phyloP scores from a whole-genome alignment of 2,329 filamentous ascomycete genomes.

The Geosmithia putterillii region DNA sequence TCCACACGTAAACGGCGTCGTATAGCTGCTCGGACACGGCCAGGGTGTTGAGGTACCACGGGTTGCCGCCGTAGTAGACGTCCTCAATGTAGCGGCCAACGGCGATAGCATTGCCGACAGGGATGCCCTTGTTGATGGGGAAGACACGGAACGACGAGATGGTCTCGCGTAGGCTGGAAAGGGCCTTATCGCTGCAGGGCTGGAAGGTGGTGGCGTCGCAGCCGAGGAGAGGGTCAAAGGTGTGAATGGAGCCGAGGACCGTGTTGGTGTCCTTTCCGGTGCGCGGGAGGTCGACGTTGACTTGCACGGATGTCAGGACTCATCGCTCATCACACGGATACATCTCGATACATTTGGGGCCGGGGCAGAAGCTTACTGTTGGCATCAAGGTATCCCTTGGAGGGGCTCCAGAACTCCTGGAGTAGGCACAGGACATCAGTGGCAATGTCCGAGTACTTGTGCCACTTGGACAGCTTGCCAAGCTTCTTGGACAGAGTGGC shows the following conservation, averaged over 20 bases:
- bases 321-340: neutral
- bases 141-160: constrained; percentile 72
- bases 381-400: constrained; percentile 46
- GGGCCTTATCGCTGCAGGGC: constrained; percentile 56
- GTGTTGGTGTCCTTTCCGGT: constrained; percentile 63
- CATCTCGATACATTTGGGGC: neutral
- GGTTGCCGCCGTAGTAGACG: constrained; percentile 64
- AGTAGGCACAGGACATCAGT: constrained; percentile 63
- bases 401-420: constrained; percentile 57
- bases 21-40: constrained; percentile 74
- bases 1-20: constrained; percentile 62
- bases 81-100: constrained; percentile 63
- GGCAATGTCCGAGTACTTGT: constrained; percentile 49
- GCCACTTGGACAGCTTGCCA: constrained; percentile 42
- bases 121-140: constrained; percentile 53
- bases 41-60: constrained; percentile 68
- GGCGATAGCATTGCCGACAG: constrained; percentile 44
- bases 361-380: constrained; percentile 32
- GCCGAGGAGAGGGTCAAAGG: constrained; percentile 53
- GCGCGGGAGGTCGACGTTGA: constrained; percentile 48
- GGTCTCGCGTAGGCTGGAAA: constrained; percentile 66
- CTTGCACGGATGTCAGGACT: constrained; percentile 14
- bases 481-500: constrained; percentile 53
- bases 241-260: constrained; percentile 52
- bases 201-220: constrained; percentile 66